Evolutionary conservation across 2,329 filamentous ascomycete genomes (phyloP), one percentile per base, ranked within the genome.

Genomic region (Ophiocordyceps camponoti-saundersi): DNA sequence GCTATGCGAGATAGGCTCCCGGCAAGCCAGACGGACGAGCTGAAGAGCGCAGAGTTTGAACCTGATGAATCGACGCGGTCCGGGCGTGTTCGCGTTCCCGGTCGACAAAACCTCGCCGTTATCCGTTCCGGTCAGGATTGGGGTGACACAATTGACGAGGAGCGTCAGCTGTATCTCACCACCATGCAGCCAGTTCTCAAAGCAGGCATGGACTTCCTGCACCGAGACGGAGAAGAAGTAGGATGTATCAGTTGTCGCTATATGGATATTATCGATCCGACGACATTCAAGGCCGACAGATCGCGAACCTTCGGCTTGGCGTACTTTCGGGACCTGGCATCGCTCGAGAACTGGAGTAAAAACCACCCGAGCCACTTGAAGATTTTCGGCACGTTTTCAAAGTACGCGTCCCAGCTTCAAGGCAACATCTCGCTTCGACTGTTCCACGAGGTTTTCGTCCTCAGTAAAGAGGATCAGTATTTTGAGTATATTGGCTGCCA

Each of bases 81-180:
- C 10, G 40, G 18, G 16, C 53, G 62, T 1, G 51, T 64, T 10
- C 55, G 53, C 18, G 56, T 71, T 3, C 48, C 56, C 0, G 64
- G 66, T 1, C 61, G 57, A 49, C 55, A 58, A 47, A 70, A 70
- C 48, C 56, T 70, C 5, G 57, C 60, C 30, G 56, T 70, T 16
- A 69, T 70, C 36, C 62, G 66, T 23, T 69, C 66, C 1, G 67
- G 66, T 0, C 68, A 70, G 50, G 66, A 70, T 48, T 70, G 66
- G 67, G 62, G 59, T 0, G 58, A 54, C 22, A 67, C 66, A 2
- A 48, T 54, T 5, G 61, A 63, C 2, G 58, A 61, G 26, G 67
- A 71, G 55, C 59, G 65, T 1, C 57, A 61, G 42, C 51, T 70
- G 2, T 71, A 70, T 50, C 56, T 69, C 11, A 57, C 61, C 23